Evolutionary conservation across 306 rosid species (phyloP).

Genomic region (Mimosa bimucronata): DNA sequence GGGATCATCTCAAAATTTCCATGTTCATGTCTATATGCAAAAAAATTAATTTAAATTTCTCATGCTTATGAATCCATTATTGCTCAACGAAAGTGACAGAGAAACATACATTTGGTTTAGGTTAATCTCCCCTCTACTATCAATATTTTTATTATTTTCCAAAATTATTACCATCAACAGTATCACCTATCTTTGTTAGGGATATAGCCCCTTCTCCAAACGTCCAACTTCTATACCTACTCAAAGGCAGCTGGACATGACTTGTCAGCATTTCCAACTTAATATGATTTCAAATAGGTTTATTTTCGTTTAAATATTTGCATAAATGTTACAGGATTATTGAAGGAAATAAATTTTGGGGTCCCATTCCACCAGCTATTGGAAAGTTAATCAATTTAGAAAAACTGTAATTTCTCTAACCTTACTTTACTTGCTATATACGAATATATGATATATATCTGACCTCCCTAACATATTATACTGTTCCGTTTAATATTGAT

Average conservation of each 20-base stretch:
- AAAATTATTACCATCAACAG: no score
- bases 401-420: constrained; percentile 1
- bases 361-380: constrained; percentile 1
- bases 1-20: not conserved
- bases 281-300: not conserved
- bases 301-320: not conserved
- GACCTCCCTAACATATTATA: not conserved
- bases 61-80: not conserved
- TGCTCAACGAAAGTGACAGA: not conserved
- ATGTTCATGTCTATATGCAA: not conserved
- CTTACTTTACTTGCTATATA: not conserved
- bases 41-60: not conserved
- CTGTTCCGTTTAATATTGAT: not conserved
- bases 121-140: no score
- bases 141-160: no score
- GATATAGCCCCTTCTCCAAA: no score
- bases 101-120: not conserved
- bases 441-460: not conserved
- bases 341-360: not conserved
- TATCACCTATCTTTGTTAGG: no score
- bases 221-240: no score
- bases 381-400: not conserved
- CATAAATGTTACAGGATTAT: not conserved
- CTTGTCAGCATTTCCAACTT: no score
- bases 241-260: no score